Conservation (phyloP, 176 grass and related monocot genomes). For the Raddia guianensis region DNA sequence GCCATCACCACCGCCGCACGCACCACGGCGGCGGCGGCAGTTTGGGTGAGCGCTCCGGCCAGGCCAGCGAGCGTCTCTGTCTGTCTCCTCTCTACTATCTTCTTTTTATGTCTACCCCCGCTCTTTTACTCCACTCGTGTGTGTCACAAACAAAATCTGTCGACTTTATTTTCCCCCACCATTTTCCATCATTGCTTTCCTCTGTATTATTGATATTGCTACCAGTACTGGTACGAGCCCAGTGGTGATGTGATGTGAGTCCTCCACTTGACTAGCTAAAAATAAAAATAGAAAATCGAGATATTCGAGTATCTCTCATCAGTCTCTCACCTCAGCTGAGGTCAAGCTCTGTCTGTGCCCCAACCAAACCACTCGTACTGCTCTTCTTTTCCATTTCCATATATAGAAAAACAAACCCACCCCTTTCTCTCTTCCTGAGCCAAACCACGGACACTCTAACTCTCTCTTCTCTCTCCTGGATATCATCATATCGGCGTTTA, state of each 20-base stretch:
- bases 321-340: too few species aligned
- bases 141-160: not conserved
- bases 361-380: not conserved
- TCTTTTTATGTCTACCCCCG: not conserved
- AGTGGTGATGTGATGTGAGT: not conserved
- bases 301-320: not conserved
- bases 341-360: not conserved
- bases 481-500: slow-evolving; percentile 24
- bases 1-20: not conserved
- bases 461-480: not conserved
- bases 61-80: not conserved
- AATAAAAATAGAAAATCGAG: not conserved
- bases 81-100: not conserved
- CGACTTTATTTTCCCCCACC: not conserved
- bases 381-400: slow-evolving; percentile 33
- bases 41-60: not conserved
- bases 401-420: slow-evolving; percentile 50
- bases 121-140: slow-evolving; percentile 27
- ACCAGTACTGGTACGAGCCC: not conserved
- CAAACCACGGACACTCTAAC: not conserved
- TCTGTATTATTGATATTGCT: too few species aligned
- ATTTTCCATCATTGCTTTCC: not conserved
- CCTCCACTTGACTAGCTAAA: not conserved
- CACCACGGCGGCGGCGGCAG: too few species aligned
- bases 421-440: slow-evolving; percentile 21